Evolutionary conservation across 2,329 filamentous ascomycete species (phyloP), one percentile per base, ranked within the genome.

Genomic region (Exophiala spinifera): DNA sequence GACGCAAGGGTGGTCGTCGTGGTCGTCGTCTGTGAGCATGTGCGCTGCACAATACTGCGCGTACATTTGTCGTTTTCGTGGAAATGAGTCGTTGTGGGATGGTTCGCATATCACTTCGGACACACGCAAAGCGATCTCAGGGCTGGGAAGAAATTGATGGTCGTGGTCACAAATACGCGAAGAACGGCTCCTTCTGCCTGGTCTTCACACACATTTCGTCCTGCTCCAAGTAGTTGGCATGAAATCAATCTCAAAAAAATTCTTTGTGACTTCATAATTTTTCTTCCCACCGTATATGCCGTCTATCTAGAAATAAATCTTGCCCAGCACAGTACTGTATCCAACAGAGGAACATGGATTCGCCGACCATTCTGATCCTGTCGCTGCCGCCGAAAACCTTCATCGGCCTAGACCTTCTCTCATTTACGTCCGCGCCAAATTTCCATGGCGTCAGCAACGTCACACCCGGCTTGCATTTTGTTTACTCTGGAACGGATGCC

Each of bases 1-100:
- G 94, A 81, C 91, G 92, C 83, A 99, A 99, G 91, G 94, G 94
- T 83, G 94, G 94, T 96, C 91, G 94, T 81, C 92, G 94, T 89
- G 94, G 94, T 97, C 94, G 94, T 82, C 92, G 94, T 96, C 89
- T 99, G 79, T 99, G 83, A 89, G 79, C 76, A 71, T 51, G 23
- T 47, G 31, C 43, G n/a, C 19, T 42, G 21, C 50, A 49, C 13
- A 37, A 34, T 23, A 36, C 25, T 33, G 46, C 46, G 34, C 19
- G 42, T n/a, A 14, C 10, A 44, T 11, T 49, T 28, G 20, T 13
- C 20, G 36, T 36, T n/a, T 42, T 7, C 28, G 28, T 31, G 28
- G 28, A 31, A 10, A 8, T 10, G 28, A 31, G 28, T 31, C 7
- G 28, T 31, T 6, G 28, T 31, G 28, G 28, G 7, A 31, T 31